These are phyloP conservation scores for Theobroma cacao DNA, from an alignment of 345 rosid species.

Conservation along the genomic window DNA sequence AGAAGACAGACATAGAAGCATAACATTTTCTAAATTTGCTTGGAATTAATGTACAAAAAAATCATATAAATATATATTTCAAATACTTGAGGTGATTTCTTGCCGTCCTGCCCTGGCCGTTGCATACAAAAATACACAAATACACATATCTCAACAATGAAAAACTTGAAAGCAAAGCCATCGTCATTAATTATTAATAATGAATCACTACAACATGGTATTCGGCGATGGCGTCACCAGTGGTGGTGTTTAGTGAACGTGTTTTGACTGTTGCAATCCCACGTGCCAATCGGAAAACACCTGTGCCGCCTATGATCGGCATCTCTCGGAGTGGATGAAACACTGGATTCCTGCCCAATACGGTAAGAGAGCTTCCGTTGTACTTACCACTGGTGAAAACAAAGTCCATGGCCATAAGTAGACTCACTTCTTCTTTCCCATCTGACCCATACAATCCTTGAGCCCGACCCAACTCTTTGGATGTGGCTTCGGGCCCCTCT, in stretches of 20 bases:
- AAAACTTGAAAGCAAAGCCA: too few relatives aligned
- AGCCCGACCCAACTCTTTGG: slow-evolving; percentile 54
- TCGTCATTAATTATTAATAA: slow-evolving; percentile 1
- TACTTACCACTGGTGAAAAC: slow-evolving; percentile 46
- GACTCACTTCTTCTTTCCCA: slow-evolving; percentile 34
- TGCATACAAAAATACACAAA: too few relatives aligned
- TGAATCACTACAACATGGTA: slow-evolving; percentile 55
- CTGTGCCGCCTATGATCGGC: slow-evolving; percentile 60
- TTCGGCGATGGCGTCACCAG: slow-evolving; percentile 47
- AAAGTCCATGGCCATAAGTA: slow-evolving; percentile 46
- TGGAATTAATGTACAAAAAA: too few relatives aligned
- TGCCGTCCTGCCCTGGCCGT: too few relatives aligned
- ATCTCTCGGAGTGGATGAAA: slow-evolving; percentile 44
- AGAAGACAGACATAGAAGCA: too few relatives aligned
- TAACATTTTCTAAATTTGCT: too few relatives aligned
- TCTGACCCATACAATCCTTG: slow-evolving; percentile 55
- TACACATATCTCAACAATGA: too few relatives aligned
- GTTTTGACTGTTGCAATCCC: slow-evolving; percentile 51
- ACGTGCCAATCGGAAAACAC: slow-evolving; percentile 48
- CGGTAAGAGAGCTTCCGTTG: slow-evolving; percentile 56
- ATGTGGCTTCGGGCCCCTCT: slow-evolving; percentile 42
- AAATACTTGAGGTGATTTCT: too few relatives aligned
- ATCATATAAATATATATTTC: too few relatives aligned
- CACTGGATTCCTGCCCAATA: slow-evolving; percentile 39
- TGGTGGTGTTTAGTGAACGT: slow-evolving; percentile 27